phyloP scores from a whole-genome alignment of 2,329 filamentous ascomycete species.

The Aureobasidium zeae region DNA sequence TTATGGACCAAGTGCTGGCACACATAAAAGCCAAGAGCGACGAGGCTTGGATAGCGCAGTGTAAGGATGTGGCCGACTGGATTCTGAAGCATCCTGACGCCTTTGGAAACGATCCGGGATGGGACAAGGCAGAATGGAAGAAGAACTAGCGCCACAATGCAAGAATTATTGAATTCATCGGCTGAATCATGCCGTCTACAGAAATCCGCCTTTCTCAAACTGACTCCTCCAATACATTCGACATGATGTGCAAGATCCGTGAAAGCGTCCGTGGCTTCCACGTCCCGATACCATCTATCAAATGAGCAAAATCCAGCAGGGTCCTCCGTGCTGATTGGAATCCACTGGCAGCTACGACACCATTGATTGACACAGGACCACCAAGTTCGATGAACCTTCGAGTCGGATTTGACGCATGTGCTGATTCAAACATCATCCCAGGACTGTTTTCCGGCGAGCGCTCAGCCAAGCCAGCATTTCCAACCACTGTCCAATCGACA shows the following conservation, averaged over 20 bases:
- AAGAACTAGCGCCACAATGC: conserved; percentile 18
- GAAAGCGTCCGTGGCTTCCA: conserved; percentile 44
- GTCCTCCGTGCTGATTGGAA: conserved; percentile 44
- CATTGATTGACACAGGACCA: conserved; percentile 40
- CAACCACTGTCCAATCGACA: conserved; percentile 41
- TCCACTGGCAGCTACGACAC: conserved; percentile 40
- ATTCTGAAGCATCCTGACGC: conserved; percentile 20
- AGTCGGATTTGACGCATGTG: conserved; percentile 15
- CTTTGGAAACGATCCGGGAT: conserved; percentile 24
- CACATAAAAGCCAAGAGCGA: conserved; percentile 23
- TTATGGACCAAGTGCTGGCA: conserved; percentile 23
- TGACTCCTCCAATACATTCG: conserved; percentile 38
- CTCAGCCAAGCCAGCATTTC: conserved; percentile 38
- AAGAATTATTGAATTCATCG: neutral
- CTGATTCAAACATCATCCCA: conserved; percentile 12
- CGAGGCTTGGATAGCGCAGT: conserved; percentile 25
- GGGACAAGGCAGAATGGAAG: conserved; percentile 26
- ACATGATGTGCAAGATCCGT: conserved; percentile 47
- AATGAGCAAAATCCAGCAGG: conserved; percentile 42
- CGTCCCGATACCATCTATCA: conserved; percentile 45
- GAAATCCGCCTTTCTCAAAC: neutral
- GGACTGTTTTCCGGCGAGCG: conserved; percentile 12
- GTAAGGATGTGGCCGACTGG: conserved; percentile 24
- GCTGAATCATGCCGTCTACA: neutral
- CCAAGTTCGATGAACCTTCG: conserved; percentile 41